Conservation (phyloP, 805 yeast genomes). For the Naumovozyma dairenensis region DNA sequence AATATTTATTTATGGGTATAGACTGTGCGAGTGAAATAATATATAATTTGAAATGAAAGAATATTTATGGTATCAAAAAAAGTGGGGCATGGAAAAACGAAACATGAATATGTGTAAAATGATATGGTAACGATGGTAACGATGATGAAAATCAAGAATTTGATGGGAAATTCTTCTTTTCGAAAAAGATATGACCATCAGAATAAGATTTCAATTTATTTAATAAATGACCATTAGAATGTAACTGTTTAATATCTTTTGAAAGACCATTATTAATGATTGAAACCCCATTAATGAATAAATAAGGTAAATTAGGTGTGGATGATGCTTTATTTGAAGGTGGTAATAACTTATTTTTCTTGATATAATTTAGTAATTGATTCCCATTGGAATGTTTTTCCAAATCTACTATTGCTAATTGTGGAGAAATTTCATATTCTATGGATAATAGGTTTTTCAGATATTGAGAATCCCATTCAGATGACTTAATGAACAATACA, state of each 20-base stretch:
- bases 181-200: constrained; percentile 11
- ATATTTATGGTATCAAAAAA: not conserved
- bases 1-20: too few relatives aligned
- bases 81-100: not conserved
- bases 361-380: constrained; percentile 57
- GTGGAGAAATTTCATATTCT: constrained; percentile 62
- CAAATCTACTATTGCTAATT: constrained; percentile 64
- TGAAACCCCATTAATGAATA: constrained; percentile 20
- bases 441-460: constrained; percentile 54
- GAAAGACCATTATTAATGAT: constrained; percentile 10
- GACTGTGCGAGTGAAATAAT: too few relatives aligned
- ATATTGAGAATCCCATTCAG: constrained; percentile 59
- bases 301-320: constrained; percentile 11
- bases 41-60: not conserved
- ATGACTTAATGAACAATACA: constrained; percentile 39
- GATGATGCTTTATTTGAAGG: constrained; percentile 29
- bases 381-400: constrained; percentile 68
- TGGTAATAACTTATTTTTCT: constrained; percentile 9
- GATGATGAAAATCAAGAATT: constrained; percentile 13
- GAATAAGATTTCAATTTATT: constrained; percentile 10
- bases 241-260: constrained; percentile 9
- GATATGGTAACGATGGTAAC: not conserved
- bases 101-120: not conserved
- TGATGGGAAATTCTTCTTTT: constrained; percentile 16
- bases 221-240: constrained; percentile 10